Evolutionary conservation across 768 basidiomycete species (phyloP).

Genomic region (Pulveroboletus sp.): DNA sequence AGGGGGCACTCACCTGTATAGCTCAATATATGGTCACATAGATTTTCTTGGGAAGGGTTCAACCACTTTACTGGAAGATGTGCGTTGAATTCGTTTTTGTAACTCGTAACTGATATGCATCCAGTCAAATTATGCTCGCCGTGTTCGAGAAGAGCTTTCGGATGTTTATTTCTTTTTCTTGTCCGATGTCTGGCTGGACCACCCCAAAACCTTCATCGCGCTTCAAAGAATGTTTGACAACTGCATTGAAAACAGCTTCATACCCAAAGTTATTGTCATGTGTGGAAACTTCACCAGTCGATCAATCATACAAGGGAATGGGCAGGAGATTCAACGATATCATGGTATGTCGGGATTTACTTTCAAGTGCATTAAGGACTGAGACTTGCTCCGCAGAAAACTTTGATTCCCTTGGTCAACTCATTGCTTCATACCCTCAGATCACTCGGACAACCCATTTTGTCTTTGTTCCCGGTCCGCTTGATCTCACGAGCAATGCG

Average conservation of each 20-base stretch:
- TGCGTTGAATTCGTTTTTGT: conserved; percentile 33
- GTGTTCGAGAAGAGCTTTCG: conserved; percentile 62
- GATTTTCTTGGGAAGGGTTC: conserved; percentile 96
- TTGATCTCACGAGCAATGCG: conserved; percentile 79
- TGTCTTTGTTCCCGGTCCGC: conserved; percentile 90
- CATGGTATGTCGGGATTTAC: conserved; percentile 51
- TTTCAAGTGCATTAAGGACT: not conserved
- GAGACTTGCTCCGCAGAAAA: conserved; percentile 51
- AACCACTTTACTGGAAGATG: conserved; percentile 87
- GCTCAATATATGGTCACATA: conserved; percentile 92
- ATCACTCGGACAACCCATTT: conserved; percentile 82
- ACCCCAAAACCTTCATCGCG: conserved; percentile 73
- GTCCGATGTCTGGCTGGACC: conserved; percentile 95
- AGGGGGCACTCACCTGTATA: conserved; percentile 28
- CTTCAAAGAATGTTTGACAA: conserved; percentile 85
- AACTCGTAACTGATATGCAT: not conserved
- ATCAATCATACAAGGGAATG: conserved; percentile 74
- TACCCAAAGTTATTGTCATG: conserved; percentile 84
- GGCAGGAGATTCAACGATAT: conserved; percentile 74
- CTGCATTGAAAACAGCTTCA: conserved; percentile 79
- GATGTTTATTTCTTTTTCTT: conserved; percentile 88
- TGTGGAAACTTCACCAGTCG: conserved; percentile 94
- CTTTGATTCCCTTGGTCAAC: conserved; percentile 81
- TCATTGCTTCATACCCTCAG: conserved; percentile 75
- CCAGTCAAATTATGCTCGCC: conserved; percentile 57